Conservation (phyloP, 768 basidiomycete species). For the Zangia roseola region DNA sequence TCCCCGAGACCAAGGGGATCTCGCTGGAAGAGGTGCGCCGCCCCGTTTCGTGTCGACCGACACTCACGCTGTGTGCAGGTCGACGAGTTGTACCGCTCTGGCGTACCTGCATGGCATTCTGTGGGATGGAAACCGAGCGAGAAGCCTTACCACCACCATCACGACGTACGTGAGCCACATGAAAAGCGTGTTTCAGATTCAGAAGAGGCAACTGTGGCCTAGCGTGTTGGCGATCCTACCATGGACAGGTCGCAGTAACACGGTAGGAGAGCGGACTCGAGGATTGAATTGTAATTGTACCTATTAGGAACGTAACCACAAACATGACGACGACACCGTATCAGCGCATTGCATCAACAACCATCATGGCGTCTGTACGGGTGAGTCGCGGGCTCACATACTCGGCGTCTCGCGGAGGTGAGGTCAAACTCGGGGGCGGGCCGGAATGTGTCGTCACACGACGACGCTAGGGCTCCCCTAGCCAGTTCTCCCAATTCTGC, state of each 20-base stretch:
- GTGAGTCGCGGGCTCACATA: too few species aligned
- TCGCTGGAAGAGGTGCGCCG: conserved; percentile 45
- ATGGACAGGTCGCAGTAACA: too few species aligned
- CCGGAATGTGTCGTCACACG: too few species aligned
- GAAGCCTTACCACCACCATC: conserved; percentile 35
- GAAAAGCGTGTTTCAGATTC: conserved; percentile 27
- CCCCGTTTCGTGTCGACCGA: neutral
- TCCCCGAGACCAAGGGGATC: conserved; percentile 82
- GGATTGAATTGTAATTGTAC: too few species aligned
- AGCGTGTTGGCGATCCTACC: too few species aligned
- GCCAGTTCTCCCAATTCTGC: conserved; percentile 31
- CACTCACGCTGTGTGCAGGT: conserved; percentile 39
- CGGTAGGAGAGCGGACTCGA: too few species aligned
- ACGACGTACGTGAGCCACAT: conserved; percentile 3
- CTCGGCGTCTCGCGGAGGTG: too few species aligned
- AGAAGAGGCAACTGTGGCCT: conserved; percentile 8
- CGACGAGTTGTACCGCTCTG: conserved; percentile 72
- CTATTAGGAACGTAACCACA: too few species aligned
- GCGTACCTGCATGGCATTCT: conserved; percentile 66
- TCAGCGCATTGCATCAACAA: too few species aligned
- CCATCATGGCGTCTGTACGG: too few species aligned
- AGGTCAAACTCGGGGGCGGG: too few species aligned
- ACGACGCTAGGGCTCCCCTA: conserved; percentile 8
- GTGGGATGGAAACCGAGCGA: conserved; percentile 52
- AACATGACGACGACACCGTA: too few species aligned